Percentiles rank a stretch among this genome's conserved stretches.
These are phyloP conservation scores for Macrolepiota fuliginosa DNA, from an alignment of 768 basidiomycete genomes.

Conservation along the genomic window DNA sequence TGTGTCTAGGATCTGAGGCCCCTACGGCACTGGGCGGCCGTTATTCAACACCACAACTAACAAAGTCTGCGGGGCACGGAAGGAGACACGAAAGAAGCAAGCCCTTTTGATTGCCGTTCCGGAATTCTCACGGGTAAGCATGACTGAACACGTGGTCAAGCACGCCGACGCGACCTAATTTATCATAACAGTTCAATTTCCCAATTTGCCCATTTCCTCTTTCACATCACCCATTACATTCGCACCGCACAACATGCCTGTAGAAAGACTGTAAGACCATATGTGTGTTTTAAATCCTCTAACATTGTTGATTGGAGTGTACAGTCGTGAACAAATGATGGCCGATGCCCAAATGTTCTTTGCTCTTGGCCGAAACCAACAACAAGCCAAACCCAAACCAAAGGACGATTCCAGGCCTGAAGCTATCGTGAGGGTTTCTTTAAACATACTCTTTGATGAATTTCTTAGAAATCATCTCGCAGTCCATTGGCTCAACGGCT, in stretches of 20 bases:
- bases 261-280: constrained; percentile 7
- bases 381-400: background rate
- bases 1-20: no score
- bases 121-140: background rate
- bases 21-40: no score
- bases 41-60: no score
- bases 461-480: background rate
- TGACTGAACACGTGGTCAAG: background rate
- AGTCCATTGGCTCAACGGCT: constrained; percentile 14
- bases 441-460: background rate
- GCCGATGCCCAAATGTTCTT: constrained; percentile 4
- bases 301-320: background rate
- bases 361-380: constrained; percentile 9
- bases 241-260: background rate
- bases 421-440: background rate
- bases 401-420: background rate
- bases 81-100: background rate
- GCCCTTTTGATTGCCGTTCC: background rate
- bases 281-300: background rate
- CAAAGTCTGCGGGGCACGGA: background rate
- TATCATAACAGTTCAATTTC: constrained; percentile 5
- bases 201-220: background rate
- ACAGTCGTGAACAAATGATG: constrained; percentile 8
- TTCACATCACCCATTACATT: background rate
- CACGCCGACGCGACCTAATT: constrained; percentile 11